These are phyloP conservation scores for Leccinum olivaceopallidum DNA, from an alignment of 768 basidiomycete genomes.

Conservation along the genomic window DNA sequence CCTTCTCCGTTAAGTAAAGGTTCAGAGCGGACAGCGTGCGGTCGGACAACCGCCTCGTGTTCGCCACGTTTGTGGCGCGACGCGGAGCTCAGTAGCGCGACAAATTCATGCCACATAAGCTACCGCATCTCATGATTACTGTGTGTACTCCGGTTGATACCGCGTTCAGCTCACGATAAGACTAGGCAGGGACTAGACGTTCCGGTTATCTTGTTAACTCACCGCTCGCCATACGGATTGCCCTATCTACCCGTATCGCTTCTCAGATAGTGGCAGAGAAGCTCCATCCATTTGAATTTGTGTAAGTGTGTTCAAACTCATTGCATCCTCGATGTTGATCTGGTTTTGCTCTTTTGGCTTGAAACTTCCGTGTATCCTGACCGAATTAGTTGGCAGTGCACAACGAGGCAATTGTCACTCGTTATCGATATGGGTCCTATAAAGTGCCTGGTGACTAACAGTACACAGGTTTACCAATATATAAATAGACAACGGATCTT, in stretches of 20 bases:
- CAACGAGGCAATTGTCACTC: constrained; percentile 25
- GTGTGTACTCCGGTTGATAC: constrained; percentile 5
- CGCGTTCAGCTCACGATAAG: constrained; percentile 21
- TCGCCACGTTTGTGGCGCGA: constrained; percentile 21
- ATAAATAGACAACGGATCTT: too few species aligned
- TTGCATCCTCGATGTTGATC: constrained; percentile 30
- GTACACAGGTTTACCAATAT: too few species aligned
- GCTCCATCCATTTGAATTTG: constrained; percentile 31
- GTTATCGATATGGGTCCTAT: too few species aligned
- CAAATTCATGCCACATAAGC: constrained; percentile 34
- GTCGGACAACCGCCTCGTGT: constrained; percentile 24
- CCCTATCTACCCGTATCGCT: constrained; percentile 20
- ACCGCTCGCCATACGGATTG: constrained; percentile 4
- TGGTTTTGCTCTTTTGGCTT: constrained; percentile 5
- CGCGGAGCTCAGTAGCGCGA: not conserved
- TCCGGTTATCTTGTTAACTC: not conserved
- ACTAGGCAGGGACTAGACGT: constrained; percentile 1
- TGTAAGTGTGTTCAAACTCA: constrained; percentile 19
- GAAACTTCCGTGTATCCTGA: constrained; percentile 20
- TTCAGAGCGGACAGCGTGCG: constrained; percentile 7
- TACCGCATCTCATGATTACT: constrained; percentile 3
- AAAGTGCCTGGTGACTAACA: constrained; percentile 21
- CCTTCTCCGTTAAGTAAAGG: constrained; percentile 10
- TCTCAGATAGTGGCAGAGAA: constrained; percentile 21
- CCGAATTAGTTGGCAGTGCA: constrained; percentile 21